phyloP scores from a whole-genome alignment of 1,139 yeast species.

The Hemisphaericaspora xylofermentans region DNA sequence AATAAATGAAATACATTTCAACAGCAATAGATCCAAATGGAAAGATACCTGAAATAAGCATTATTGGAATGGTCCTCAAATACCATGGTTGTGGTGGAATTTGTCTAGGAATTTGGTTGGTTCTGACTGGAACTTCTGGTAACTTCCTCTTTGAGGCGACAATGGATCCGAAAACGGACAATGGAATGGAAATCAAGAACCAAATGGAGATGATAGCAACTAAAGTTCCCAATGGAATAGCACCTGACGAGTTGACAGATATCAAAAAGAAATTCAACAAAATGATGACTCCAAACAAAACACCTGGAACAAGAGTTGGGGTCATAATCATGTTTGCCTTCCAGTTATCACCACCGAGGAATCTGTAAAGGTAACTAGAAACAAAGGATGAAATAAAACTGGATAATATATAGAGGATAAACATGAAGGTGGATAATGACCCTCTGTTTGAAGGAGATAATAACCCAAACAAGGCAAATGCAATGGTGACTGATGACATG shows the following conservation, averaged over 20 bases:
- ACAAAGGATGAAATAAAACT: constrained; percentile 82
- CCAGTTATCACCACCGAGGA: constrained; percentile 93
- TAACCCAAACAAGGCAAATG: constrained; percentile 84
- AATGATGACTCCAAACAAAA: constrained; percentile 61
- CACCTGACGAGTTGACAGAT: constrained; percentile 83
- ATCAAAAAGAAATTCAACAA: constrained; percentile 81
- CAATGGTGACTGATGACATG: constrained; percentile 73
- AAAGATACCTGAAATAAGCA: constrained; percentile 82
- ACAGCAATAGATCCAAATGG: constrained; percentile 96
- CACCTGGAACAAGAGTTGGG: constrained; percentile 82
- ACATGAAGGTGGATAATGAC: constrained; percentile 85
- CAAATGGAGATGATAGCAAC: constrained; percentile 77
- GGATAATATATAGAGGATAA: constrained; percentile 74
- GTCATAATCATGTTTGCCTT: constrained; percentile 79
- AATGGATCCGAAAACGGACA: constrained; percentile 77
- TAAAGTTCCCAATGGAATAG: constrained; percentile 91
- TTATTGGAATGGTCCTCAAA: constrained; percentile 62
- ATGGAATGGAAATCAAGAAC: constrained; percentile 83
- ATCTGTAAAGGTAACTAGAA: constrained; percentile 82
- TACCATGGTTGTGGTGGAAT: constrained; percentile 91
- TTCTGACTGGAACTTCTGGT: constrained; percentile 72
- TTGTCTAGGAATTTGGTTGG: constrained; percentile 94
- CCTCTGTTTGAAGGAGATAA: constrained; percentile 95
- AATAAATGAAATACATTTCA: constrained; percentile 84
- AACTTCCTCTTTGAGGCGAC: constrained; percentile 67